phyloP scores from a whole-genome alignment of 148 eudicot genomes.

The Talinum fruticosum region DNA sequence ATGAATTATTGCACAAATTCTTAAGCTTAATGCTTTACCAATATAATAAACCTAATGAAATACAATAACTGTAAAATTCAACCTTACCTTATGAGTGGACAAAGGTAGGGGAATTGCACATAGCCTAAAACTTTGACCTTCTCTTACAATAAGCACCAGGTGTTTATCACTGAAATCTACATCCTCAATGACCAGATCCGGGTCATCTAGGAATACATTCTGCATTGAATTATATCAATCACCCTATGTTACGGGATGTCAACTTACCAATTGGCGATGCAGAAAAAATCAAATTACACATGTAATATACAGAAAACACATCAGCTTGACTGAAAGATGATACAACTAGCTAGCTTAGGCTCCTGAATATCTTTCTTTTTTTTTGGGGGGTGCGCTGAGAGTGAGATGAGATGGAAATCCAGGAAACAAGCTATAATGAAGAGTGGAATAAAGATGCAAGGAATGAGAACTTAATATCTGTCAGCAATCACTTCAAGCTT shows the following conservation, averaged over 20 bases:
- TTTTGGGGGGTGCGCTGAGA: not conserved
- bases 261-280: not conserved
- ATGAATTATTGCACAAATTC: not conserved
- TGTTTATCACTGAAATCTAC: constrained; percentile 77
- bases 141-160: constrained; percentile 65
- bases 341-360: not conserved
- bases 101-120: constrained; percentile 70
- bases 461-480: not conserved
- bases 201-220: constrained; percentile 67
- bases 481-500: not conserved
- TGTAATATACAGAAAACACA: not conserved
- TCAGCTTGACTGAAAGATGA: not conserved
- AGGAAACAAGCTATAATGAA: not conserved
- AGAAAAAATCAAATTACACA: not conserved
- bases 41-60: constrained; percentile 5
- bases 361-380: not conserved
- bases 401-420: not conserved
- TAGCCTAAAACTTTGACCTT: constrained; percentile 53
- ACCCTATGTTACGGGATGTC: not conserved
- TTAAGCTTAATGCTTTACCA: not conserved
- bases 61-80: not conserved
- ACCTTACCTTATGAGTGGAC: constrained; percentile 46
- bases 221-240: constrained; percentile 34
- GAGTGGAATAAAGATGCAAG: not conserved
- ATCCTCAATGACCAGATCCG: constrained; percentile 62